phyloP scores from a whole-genome alignment of 129 eudicot genomes.

The Flaveria bidentis region DNA sequence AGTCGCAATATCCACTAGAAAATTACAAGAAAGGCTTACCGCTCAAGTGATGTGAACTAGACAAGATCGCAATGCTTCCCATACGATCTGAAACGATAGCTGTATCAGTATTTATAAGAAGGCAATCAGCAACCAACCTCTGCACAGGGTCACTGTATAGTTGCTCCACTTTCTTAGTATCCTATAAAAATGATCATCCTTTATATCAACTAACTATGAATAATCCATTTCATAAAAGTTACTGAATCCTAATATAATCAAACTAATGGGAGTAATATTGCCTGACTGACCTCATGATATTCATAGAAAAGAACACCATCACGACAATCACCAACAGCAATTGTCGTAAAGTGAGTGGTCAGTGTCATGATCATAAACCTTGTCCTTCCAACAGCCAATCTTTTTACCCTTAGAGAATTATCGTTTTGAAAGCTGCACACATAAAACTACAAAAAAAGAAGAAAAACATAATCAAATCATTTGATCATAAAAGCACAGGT shows the following conservation, averaged over 20 bases:
- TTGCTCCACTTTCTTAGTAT: constrained; percentile 81
- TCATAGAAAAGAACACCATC: constrained; percentile 92
- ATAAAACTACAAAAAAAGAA: constrained; percentile 63
- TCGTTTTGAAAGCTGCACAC: constrained; percentile 89
- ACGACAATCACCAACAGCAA: constrained; percentile 98
- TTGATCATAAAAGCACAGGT: background rate
- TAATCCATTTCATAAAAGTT: background rate
- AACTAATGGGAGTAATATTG: background rate
- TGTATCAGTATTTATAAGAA: constrained; percentile 76
- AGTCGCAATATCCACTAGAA: background rate
- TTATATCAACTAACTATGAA: background rate
- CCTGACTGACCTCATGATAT: constrained; percentile 67
- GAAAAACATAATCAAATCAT: constrained; percentile 4
- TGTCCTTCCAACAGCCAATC: constrained; percentile 75
- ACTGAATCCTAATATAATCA: background rate
- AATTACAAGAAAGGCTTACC: constrained; percentile 43
- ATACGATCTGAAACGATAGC: constrained; percentile 88
- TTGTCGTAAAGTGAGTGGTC: constrained; percentile 80
- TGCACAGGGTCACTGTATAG: constrained; percentile 85
- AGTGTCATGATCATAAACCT: constrained; percentile 75
- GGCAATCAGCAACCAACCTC: constrained; percentile 94
- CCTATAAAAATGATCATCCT: constrained; percentile 43
- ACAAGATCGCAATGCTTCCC: constrained; percentile 78
- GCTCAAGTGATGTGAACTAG: constrained; percentile 59
- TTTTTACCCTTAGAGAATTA: constrained; percentile 63